Percentiles rank a stretch among this genome's conserved stretches.
phyloP scores from a whole-genome alignment of 2,329 filamentous ascomycete genomes.

The Lachnellula willkommii region DNA sequence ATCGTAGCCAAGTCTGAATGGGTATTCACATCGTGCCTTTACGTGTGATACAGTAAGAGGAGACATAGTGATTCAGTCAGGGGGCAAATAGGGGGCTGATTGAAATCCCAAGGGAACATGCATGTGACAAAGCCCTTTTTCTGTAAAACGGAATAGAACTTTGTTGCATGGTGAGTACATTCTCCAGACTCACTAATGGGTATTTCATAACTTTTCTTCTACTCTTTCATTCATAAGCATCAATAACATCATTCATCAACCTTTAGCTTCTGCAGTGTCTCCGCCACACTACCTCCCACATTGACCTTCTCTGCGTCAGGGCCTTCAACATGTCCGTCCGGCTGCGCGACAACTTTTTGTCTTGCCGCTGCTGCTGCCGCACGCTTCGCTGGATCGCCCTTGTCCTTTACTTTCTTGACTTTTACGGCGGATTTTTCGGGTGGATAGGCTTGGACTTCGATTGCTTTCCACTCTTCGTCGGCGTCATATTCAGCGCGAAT shows the following conservation, averaged over 20 bases:
- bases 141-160: too few species aligned
- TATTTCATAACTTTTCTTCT: constrained; percentile 7
- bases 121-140: too few species aligned
- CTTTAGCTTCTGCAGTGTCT: constrained; percentile 27
- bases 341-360: constrained; percentile 22
- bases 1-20: too few species aligned
- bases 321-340: constrained; percentile 27
- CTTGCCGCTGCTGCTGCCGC: constrained; percentile 26
- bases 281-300: constrained; percentile 21
- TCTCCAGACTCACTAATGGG: constrained; percentile 1
- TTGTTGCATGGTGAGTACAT: not conserved
- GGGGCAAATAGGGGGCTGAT: too few species aligned
- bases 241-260: constrained; percentile 11
- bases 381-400: constrained; percentile 29
- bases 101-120: too few species aligned
- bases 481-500: constrained; percentile 69
- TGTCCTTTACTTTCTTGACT: constrained; percentile 54
- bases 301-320: constrained; percentile 20
- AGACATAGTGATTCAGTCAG: too few species aligned
- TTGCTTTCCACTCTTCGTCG: constrained; percentile 73
- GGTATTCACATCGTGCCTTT: too few species aligned
- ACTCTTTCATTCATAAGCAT: constrained; percentile 10
- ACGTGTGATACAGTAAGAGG: too few species aligned
- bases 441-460: constrained; percentile 77
- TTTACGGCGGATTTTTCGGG: constrained; percentile 65